Percentiles rank a stretch among this genome's conserved stretches.
phyloP scores from a whole-genome alignment of 108 stramenopile species.

The Fragilariopsis cylindrus region DNA sequence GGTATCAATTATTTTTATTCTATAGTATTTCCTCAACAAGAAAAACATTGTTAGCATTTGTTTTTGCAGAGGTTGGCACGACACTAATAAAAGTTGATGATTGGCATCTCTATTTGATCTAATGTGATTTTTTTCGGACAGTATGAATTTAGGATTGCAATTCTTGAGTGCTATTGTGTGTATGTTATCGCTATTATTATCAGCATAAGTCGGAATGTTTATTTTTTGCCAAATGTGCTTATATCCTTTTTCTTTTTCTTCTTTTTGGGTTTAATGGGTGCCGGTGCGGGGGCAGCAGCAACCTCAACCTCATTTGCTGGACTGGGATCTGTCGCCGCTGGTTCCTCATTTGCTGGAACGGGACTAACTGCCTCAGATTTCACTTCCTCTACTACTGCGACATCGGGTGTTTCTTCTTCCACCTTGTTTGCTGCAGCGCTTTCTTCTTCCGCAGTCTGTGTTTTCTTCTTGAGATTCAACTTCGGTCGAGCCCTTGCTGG shows the following conservation, averaged over 20 bases:
- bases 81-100: too few species aligned
- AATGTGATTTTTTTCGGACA: too few species aligned
- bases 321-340: conserved; percentile 12
- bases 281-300: conserved; percentile 23
- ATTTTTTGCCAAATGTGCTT: conserved; percentile 50
- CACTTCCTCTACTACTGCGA: conserved; percentile 26
- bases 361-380: neutral
- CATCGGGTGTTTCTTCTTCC: conserved; percentile 32
- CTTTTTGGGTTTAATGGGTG: conserved; percentile 59
- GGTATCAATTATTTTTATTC: too few species aligned
- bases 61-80: too few species aligned
- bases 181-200: too few species aligned
- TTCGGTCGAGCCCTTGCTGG: conserved; percentile 34
- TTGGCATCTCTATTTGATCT: too few species aligned
- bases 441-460: conserved; percentile 17
- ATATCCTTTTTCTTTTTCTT: conserved; percentile 90
- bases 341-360: neutral
- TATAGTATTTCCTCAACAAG: too few species aligned
- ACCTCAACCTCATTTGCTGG: neutral
- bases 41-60: too few species aligned
- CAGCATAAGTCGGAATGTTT: neutral
- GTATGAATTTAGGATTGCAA: too few species aligned
- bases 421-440: conserved; percentile 9
- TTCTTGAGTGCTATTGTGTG: too few species aligned
- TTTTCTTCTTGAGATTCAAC: conserved; percentile 22